Percentiles rank a stretch among this genome's conserved stretches.
Conservation (phyloP, 768 basidiomycete species). For the Favolaschia claudopus region DNA sequence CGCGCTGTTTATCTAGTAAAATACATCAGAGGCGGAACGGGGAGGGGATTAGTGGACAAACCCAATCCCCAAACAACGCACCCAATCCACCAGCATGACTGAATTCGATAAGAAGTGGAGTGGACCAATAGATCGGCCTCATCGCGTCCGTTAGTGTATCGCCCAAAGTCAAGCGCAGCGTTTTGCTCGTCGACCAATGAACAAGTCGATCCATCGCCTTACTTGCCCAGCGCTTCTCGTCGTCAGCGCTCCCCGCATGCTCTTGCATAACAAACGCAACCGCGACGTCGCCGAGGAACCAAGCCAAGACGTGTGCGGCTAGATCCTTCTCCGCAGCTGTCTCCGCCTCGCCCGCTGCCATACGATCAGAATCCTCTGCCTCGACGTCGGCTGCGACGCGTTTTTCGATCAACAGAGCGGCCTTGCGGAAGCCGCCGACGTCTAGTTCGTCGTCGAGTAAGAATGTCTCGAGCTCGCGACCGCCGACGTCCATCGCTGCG, state of each 20-base stretch:
- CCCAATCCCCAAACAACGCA: slow-evolving; percentile 36
- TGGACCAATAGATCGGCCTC: slow-evolving; percentile 34
- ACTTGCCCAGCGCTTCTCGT: slow-evolving; percentile 24
- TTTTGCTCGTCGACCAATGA: slow-evolving; percentile 28
- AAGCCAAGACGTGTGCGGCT: slow-evolving; percentile 32
- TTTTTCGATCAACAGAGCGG: slow-evolving; percentile 19
- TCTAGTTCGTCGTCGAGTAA: slow-evolving; percentile 37
- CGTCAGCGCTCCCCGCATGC: slow-evolving; percentile 3
- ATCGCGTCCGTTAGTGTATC: slow-evolving; percentile 36
- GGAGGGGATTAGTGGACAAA: slow-evolving; percentile 4
- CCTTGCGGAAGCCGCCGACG: slow-evolving; percentile 31
- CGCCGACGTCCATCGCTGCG: slow-evolving; percentile 24
- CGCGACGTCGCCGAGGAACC: slow-evolving; percentile 34
- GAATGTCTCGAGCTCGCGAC: slow-evolving; percentile 32
- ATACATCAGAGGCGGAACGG: background rate
- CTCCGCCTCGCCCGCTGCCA: slow-evolving; percentile 25
- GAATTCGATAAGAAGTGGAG: slow-evolving; percentile 26
- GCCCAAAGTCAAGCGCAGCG: slow-evolving; percentile 28
- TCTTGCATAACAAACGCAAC: slow-evolving; percentile 33
- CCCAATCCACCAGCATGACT: slow-evolving; percentile 34
- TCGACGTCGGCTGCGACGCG: slow-evolving; percentile 32
- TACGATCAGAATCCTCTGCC: slow-evolving; percentile 32
- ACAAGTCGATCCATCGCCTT: slow-evolving; percentile 32
- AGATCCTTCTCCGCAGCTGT: slow-evolving; percentile 27
- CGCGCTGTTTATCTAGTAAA: slow-evolving; percentile 26